Percentiles rank a stretch among this genome's conserved stretches.
phyloP scores from a whole-genome alignment of 257 asterid genomes.

The Capsicum rhomboideum region DNA sequence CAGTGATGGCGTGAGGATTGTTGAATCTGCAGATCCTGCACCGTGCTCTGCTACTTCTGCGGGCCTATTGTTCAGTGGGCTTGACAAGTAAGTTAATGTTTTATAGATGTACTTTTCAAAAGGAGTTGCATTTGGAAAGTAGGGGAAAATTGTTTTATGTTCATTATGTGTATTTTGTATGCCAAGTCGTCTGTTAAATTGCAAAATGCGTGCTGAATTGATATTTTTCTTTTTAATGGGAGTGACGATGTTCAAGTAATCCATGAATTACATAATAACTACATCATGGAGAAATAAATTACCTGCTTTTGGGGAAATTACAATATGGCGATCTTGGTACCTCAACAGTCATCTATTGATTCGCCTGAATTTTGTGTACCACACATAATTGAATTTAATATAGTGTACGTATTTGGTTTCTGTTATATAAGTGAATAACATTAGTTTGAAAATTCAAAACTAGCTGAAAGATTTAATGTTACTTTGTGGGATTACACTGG shows the following conservation, averaged over 20 bases:
- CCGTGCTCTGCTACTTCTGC: slow-evolving; percentile 9
- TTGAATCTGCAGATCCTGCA: slow-evolving; percentile 31
- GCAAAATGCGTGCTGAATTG: neutral
- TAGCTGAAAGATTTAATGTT: too few species aligned
- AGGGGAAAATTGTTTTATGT: neutral
- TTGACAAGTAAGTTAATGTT: slow-evolving; percentile 25
- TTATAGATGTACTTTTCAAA: neutral
- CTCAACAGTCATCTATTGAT: neutral
- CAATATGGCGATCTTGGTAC: neutral
- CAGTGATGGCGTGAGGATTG: slow-evolving; percentile 42
- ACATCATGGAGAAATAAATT: too few species aligned
- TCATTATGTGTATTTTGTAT: neutral
- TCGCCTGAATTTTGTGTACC: neutral
- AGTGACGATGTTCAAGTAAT: neutral
- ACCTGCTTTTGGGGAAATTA: too few species aligned
- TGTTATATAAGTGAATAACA: neutral
- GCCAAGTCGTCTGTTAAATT: neutral
- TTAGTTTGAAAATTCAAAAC: neutral
- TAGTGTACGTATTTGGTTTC: neutral
- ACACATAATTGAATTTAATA: neutral
- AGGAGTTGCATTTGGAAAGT: neutral
- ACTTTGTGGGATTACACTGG: too few species aligned
- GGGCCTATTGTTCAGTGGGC: slow-evolving; percentile 17
- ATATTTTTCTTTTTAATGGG: too few species aligned
- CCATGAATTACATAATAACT: neutral